These are phyloP conservation scores for Penicillium antarcticum DNA, from an alignment of 495 filamentous ascomycete species.

Conservation along the genomic window DNA sequence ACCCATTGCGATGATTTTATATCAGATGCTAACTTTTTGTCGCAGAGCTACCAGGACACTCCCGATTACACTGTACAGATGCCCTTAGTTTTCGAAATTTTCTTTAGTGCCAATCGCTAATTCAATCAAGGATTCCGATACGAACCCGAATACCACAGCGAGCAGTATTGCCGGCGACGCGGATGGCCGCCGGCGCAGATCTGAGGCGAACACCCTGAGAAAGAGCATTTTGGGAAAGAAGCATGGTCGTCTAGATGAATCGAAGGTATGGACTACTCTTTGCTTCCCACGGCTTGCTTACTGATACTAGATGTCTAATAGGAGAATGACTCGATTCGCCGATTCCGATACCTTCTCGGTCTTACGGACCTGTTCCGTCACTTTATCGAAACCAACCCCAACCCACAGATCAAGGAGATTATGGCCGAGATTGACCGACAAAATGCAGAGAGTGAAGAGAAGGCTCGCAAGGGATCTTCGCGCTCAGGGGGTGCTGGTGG, in stretches of 20 bases:
- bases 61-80: constrained; percentile 68
- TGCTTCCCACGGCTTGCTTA: not conserved
- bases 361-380: constrained; percentile 97
- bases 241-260: constrained; percentile 82
- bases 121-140: constrained; percentile 70
- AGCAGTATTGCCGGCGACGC: constrained; percentile 81
- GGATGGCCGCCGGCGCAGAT: constrained; percentile 77
- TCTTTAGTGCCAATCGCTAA: not conserved
- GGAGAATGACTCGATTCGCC: constrained; percentile 93
- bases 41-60: constrained; percentile 68
- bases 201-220: constrained; percentile 80
- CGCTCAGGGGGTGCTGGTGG: constrained; percentile 82
- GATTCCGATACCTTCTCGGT: constrained; percentile 94
- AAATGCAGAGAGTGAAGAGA: constrained; percentile 70
- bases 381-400: constrained; percentile 96
- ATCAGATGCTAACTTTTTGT: constrained; percentile 3
- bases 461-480: constrained; percentile 65
- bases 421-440: constrained; percentile 91
- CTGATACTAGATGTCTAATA: constrained; percentile 30
- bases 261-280: constrained; percentile 61
- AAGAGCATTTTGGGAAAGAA: constrained; percentile 93
- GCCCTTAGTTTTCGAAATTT: not conserved
- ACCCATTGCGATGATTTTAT: not conserved
- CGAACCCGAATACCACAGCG: constrained; percentile 85
- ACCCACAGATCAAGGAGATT: constrained; percentile 85